Conservation (phyloP, 495 filamentous ascomycete species). For the Cetradonia linearis region DNA sequence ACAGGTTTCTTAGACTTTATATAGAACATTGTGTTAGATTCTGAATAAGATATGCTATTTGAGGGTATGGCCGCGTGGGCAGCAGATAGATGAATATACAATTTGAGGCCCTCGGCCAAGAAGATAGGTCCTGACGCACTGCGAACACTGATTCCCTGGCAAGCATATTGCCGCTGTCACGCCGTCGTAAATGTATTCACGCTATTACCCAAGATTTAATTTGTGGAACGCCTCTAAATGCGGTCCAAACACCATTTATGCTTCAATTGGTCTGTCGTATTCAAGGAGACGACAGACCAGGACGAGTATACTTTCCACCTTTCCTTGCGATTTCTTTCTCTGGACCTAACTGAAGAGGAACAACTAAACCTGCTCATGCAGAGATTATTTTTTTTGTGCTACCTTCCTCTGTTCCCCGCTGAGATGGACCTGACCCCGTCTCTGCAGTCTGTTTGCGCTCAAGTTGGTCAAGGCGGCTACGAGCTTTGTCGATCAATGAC, state of each 20-base stretch:
- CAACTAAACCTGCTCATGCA: too few species aligned
- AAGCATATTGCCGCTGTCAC: background rate
- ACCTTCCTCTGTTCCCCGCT: background rate
- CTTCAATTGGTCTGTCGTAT: background rate
- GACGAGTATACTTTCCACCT: too few species aligned
- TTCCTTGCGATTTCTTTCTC: background rate
- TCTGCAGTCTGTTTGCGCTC: background rate
- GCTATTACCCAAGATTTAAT: slow-evolving; percentile 6
- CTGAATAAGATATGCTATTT: background rate
- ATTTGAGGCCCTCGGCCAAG: background rate
- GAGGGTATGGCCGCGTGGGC: background rate
- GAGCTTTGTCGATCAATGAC: slow-evolving; percentile 15
- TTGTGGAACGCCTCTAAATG: background rate
- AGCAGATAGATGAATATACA: slow-evolving; percentile 1
- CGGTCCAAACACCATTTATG: background rate
- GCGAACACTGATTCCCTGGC: background rate
- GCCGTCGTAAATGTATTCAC: slow-evolving; percentile 10
- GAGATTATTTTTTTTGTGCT: too few species aligned
- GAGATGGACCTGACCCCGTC: background rate
- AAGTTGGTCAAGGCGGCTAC: slow-evolving; percentile 13
- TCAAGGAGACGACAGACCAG: background rate
- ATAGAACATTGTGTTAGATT: background rate
- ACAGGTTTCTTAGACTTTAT: background rate
- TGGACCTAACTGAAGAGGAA: too few species aligned
- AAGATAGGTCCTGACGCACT: background rate